phyloP scores from a whole-genome alignment of 768 basidiomycete species.

The Trametopsis cervina region DNA sequence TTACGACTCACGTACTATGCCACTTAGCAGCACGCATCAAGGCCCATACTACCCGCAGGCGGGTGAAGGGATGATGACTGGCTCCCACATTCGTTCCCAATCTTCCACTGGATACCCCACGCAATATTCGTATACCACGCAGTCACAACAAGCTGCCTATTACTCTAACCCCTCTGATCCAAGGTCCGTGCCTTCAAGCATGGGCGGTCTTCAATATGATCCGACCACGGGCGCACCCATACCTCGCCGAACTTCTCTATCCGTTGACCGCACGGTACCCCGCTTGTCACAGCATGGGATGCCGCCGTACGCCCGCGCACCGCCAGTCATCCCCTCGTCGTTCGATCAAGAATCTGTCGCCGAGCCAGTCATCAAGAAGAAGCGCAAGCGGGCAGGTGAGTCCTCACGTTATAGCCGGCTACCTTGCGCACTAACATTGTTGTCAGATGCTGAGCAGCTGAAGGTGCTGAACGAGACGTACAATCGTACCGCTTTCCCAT shows the following conservation, averaged over 20 bases:
- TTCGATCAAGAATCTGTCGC: slow-evolving; percentile 23
- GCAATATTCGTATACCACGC: slow-evolving; percentile 43
- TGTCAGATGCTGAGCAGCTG: slow-evolving; percentile 59
- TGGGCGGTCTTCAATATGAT: slow-evolving; percentile 14
- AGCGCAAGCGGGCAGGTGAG: slow-evolving; percentile 63
- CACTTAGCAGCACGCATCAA: slow-evolving; percentile 35
- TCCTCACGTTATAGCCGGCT: not conserved
- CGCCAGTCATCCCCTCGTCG: slow-evolving; percentile 16
- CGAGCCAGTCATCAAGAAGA: slow-evolving; percentile 77
- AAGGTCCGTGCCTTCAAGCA: slow-evolving; percentile 22
- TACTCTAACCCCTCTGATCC: slow-evolving; percentile 33
- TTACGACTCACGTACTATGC: slow-evolving; percentile 50
- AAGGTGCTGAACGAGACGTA: slow-evolving; percentile 79
- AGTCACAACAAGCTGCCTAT: slow-evolving; percentile 21
- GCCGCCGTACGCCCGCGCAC: slow-evolving; percentile 47
- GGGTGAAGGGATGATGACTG: slow-evolving; percentile 15
- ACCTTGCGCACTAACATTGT: not conserved
- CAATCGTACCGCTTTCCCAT: slow-evolving; percentile 77
- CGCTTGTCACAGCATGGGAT: slow-evolving; percentile 29
- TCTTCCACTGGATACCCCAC: slow-evolving; percentile 50
- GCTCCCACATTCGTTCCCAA: slow-evolving; percentile 47
- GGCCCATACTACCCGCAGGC: slow-evolving; percentile 14
- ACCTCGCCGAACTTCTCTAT: slow-evolving; percentile 30
- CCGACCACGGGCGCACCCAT: slow-evolving; percentile 13
- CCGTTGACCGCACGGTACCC: slow-evolving; percentile 20